Conservation (phyloP, 2,329 filamentous ascomycete species). For the Fusarium keratoplasticum region DNA sequence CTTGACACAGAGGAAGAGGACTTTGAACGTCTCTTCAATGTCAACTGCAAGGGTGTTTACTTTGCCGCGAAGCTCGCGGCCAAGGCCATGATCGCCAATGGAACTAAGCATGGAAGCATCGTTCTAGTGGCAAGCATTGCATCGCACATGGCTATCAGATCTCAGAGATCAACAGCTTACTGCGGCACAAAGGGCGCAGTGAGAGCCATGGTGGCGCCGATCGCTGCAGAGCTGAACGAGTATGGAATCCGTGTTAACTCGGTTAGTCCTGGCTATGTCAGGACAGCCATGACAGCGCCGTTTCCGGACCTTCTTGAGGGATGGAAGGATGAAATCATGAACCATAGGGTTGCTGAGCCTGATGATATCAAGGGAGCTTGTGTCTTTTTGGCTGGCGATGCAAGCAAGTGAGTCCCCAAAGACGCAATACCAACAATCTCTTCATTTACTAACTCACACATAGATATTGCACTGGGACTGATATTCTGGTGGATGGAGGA, state of each 20-base stretch:
- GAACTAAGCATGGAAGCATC: conserved; percentile 63
- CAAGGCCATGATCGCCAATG: conserved; percentile 62
- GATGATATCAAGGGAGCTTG: conserved; percentile 63
- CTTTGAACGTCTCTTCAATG: conserved; percentile 71
- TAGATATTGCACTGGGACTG: conserved; percentile 55
- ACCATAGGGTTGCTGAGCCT: conserved; percentile 58
- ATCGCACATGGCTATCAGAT: conserved; percentile 61
- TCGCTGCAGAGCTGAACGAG: conserved; percentile 44
- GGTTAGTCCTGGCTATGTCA: conserved; percentile 58
- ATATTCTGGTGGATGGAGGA: conserved; percentile 60
- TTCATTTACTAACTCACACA: not conserved
- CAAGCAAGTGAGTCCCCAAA: conserved; percentile 52
- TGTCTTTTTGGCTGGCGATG: conserved; percentile 61
- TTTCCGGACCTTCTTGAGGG: conserved; percentile 60
- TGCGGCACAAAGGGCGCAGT: conserved; percentile 44
- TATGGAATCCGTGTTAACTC: conserved; percentile 60
- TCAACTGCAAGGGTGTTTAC: conserved; percentile 75
- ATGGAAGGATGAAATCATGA: conserved; percentile 63
- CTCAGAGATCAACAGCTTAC: conserved; percentile 56
- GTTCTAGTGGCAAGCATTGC: conserved; percentile 66
- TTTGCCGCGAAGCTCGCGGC: conserved; percentile 64
- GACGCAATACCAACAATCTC: not conserved
- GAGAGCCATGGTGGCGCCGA: conserved; percentile 41
- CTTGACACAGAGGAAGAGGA: conserved; percentile 71
- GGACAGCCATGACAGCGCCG: conserved; percentile 57